These are phyloP conservation scores for Phlebopus sp. DNA, from an alignment of 1,284 basidiomycete species.

Conservation along the genomic window DNA sequence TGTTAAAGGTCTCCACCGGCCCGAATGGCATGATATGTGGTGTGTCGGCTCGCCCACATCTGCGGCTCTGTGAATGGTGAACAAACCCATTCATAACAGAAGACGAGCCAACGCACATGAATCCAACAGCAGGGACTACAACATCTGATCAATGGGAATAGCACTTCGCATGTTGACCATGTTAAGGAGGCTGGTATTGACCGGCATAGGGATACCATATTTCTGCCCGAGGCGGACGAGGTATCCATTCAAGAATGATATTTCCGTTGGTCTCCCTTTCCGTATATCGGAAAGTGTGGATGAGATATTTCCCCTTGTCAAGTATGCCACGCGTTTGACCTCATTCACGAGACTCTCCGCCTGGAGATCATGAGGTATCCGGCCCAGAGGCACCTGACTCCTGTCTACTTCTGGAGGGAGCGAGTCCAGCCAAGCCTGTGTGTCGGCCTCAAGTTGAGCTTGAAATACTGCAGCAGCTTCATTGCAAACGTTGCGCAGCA, in stretches of 20 bases:
- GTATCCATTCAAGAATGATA: slow-evolving; percentile 88
- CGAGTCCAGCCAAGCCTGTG: slow-evolving; percentile 35
- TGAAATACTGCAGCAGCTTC: slow-evolving; percentile 63
- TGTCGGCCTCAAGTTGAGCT: slow-evolving; percentile 47
- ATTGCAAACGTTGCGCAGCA: slow-evolving; percentile 50
- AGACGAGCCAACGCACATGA: slow-evolving; percentile 10
- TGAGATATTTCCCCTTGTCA: slow-evolving; percentile 66
- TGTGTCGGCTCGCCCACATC: no score
- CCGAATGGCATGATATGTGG: no score
- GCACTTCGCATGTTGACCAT: slow-evolving; percentile 53
- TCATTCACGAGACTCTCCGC: slow-evolving; percentile 44
- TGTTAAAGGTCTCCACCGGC: no score
- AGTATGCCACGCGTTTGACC: slow-evolving; percentile 50
- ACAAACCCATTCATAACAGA: neutral
- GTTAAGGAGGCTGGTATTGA: slow-evolving; percentile 59
- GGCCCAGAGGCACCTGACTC: slow-evolving; percentile 33
- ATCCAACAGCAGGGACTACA: slow-evolving; percentile 15
- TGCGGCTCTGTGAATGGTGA: slow-evolving; percentile 1
- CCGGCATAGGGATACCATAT: slow-evolving; percentile 61
- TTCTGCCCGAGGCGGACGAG: slow-evolving; percentile 63
- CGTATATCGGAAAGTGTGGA: slow-evolving; percentile 78
- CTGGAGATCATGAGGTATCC: slow-evolving; percentile 43
- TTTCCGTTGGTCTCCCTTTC: slow-evolving; percentile 63
- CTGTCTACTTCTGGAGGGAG: slow-evolving; percentile 30
- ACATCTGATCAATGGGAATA: slow-evolving; percentile 44